Evolutionary conservation across 495 filamentous ascomycete species (phyloP).

Genomic region (Aspergillus bridgeri): DNA sequence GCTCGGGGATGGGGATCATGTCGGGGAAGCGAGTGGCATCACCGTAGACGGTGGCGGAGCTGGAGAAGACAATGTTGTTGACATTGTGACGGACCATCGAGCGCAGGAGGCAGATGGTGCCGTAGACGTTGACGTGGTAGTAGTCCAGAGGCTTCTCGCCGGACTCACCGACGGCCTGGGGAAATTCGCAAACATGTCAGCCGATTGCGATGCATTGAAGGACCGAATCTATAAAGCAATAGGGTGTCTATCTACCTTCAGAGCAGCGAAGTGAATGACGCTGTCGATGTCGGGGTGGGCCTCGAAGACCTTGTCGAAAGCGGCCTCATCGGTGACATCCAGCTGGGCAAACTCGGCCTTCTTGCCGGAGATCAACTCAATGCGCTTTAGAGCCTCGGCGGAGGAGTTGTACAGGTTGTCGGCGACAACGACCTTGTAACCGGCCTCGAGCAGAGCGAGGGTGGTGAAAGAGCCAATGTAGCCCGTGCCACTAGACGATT

Average conservation of each 20-base stretch:
- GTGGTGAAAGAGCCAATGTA: slow-evolving; percentile 99
- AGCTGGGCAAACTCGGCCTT: slow-evolving; percentile 78
- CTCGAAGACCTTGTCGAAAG: slow-evolving; percentile 81
- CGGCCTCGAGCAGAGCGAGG: slow-evolving; percentile 85
- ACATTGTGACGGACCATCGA: slow-evolving; percentile 88
- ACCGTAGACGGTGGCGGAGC: slow-evolving; percentile 93
- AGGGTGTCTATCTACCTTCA: slow-evolving; percentile 66
- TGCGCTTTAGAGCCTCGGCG: slow-evolving; percentile 80
- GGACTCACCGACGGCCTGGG: slow-evolving; percentile 91
- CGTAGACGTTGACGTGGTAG: slow-evolving; percentile 94
- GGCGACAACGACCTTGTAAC: slow-evolving; percentile 92
- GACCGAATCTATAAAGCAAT: neutral
- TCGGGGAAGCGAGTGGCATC: slow-evolving; percentile 93
- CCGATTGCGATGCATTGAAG: neutral
- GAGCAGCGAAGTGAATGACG: slow-evolving; percentile 96
- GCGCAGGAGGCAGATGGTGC: slow-evolving; percentile 81
- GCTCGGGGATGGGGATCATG: slow-evolving; percentile 98
- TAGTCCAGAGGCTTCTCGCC: slow-evolving; percentile 95
- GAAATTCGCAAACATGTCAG: slow-evolving; percentile 6
- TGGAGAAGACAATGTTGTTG: slow-evolving; percentile 96
- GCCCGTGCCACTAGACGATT: slow-evolving; percentile 73
- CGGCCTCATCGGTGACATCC: slow-evolving; percentile 82
- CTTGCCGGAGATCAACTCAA: slow-evolving; percentile 90
- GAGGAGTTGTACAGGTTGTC: slow-evolving; percentile 98
- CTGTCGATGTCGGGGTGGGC: slow-evolving; percentile 92